Base-by-base conservation (phyloP, 768 basidiomycete genomes). In the Suillus fuscotomentosus region DNA sequence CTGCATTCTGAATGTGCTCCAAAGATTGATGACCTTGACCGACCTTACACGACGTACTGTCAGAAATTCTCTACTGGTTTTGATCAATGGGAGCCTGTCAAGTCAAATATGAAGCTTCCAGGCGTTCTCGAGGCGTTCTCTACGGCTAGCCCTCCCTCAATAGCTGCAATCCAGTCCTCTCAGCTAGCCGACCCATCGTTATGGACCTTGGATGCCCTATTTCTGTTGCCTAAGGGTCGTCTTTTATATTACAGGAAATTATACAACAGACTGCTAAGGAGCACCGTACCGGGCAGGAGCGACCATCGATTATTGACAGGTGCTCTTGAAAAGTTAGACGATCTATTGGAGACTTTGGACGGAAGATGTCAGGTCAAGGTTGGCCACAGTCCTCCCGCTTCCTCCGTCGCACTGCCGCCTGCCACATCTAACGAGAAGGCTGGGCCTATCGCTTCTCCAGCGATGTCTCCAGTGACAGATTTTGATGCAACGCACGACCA, bases 231-330 rank as follows among this genome's bases (percentile, higher is more conserved):
- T 0, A 90, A 88, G 71, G 81, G 81, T 15, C 87, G 97, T 50
- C 78, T 99, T 63, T 88, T 88, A 70, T 99, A 99, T 76, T 99
- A 98, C 80, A 88, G 87, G 72, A 96, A 91, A 73, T 82, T 99
- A 1, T 99, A 99, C 73, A 83, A 85, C 60, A 86, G 91, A 57
- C 79, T 99, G 53, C 79, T 98, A 56, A 94, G 91, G 77, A 92
- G 90, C 71, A 95, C 95, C 2, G 85, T 87, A 34, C 89, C 92
- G 5, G 95, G 95, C 20, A 82, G 89, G 70, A 93, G 89, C 67
- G 97, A 99, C 74, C 90, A 99, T 73, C 85, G 83, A 39, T 78
- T 97, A 27, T 83, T 99, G 24, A 79, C 90, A 7, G 85, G 86
- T 6, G 95, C 96, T 3, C 81, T 95, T 65, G 91, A 92, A 63